Conservation (phyloP, 495 filamentous ascomycete species). For the Tuber melanosporum region DNA sequence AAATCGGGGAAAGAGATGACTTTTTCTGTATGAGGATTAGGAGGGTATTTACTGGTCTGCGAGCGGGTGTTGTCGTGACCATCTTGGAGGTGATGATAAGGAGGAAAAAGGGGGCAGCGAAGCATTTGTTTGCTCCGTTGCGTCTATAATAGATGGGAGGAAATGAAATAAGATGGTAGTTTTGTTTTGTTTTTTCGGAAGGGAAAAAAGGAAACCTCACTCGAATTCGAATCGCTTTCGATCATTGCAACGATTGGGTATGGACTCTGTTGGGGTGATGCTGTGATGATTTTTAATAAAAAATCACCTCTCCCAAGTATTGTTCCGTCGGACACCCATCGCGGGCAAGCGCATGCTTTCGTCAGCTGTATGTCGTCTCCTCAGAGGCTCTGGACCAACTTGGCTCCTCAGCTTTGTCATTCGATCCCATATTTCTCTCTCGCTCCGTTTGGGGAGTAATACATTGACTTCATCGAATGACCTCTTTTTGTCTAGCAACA, state of each 20-base stretch:
- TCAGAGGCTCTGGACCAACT: conserved; percentile 3
- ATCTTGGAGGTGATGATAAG: neutral
- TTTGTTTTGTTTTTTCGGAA: neutral
- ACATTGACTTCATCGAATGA: conserved; percentile 42
- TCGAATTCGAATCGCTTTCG: neutral
- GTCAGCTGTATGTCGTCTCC: conserved; percentile 3
- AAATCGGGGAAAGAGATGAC: neutral
- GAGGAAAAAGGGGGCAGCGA: neutral
- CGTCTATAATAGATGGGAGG: conserved; percentile 3
- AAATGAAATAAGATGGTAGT: neutral
- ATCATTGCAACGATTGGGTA: neutral
- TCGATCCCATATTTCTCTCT: conserved; percentile 39
- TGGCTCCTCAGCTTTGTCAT: conserved; percentile 37
- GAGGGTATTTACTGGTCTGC: neutral
- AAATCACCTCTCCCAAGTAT: conserved; percentile 1
- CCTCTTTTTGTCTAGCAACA: conserved; percentile 38
- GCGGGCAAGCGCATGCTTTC: conserved; percentile 2
- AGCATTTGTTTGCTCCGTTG: neutral
- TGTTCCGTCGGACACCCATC: conserved; percentile 1
- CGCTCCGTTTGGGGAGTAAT: conserved; percentile 31
- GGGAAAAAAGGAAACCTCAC: neutral
- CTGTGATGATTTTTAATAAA: neutral
- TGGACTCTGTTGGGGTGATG: neutral
- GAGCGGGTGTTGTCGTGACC: neutral
- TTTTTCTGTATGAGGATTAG: neutral